A percentile compares a stretch with the other conserved stretches of the same genome.
Evolutionary conservation across 1,284 basidiomycete genomes (phyloP).

Genomic region (Ceratobasidium theobromae): DNA sequence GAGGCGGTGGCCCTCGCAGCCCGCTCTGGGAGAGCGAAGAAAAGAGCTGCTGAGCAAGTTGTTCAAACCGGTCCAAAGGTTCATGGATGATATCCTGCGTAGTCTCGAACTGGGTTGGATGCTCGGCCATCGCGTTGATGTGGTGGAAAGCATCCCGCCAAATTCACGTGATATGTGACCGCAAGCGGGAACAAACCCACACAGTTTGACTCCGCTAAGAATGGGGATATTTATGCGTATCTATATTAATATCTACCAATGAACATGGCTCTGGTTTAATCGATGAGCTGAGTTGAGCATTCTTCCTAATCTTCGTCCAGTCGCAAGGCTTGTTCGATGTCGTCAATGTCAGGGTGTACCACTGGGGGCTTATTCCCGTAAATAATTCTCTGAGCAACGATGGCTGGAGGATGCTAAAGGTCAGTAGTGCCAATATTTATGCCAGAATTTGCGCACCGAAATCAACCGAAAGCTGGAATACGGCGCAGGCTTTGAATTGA

Average conservation of each 20-base stretch:
- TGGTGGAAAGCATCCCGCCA: background rate
- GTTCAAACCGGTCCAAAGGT: constrained; percentile 62
- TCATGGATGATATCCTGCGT: constrained; percentile 56
- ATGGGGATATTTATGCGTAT: background rate
- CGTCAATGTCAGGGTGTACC: constrained; percentile 59
- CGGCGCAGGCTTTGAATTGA: constrained; percentile 76
- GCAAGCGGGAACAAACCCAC: too few species aligned
- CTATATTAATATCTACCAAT: too few species aligned
- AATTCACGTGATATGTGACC: constrained; percentile 15
- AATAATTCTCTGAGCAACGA: constrained; percentile 65
- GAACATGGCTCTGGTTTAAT: too few species aligned
- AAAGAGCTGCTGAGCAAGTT: constrained; percentile 68
- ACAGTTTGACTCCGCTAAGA: too few species aligned
- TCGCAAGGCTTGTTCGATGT: constrained; percentile 68
- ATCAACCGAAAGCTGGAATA: constrained; percentile 79
- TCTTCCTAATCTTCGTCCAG: constrained; percentile 51
- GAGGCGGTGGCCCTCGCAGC: constrained; percentile 44
- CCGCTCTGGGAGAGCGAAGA: constrained; percentile 58
- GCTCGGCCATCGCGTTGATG: background rate
- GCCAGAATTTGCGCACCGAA: constrained; percentile 53
- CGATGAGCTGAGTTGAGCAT: too few species aligned
- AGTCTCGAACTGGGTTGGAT: constrained; percentile 36
- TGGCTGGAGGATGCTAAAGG: constrained; percentile 51
- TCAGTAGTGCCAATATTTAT: constrained; percentile 15
- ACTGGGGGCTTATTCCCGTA: constrained; percentile 67